phyloP scores from a whole-genome alignment of 306 rosid species.

The Cicer cuneatum region DNA sequence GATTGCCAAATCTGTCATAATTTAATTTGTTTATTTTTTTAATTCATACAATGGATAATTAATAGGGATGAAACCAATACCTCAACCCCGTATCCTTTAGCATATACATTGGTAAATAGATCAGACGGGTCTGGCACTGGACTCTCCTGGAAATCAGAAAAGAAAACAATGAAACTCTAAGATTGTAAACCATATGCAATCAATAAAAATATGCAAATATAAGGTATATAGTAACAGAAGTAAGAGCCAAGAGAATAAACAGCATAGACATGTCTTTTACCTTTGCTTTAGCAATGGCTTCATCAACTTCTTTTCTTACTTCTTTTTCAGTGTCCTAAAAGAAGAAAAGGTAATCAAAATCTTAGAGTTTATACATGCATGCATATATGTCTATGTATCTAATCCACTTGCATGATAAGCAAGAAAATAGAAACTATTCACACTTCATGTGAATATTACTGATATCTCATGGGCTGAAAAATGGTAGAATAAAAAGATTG shows the following conservation, averaged over 20 bases:
- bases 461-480: conserved; percentile 15
- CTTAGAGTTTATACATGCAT: conserved; percentile 20
- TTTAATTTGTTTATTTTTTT: not conserved
- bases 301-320: conserved; percentile 81
- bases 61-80: conserved; percentile 50
- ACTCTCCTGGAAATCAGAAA: conserved; percentile 69
- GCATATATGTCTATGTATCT: not conserved
- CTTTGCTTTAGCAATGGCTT: conserved; percentile 94
- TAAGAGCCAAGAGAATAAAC: not conserved
- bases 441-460: conserved; percentile 19
- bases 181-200: conserved; percentile 18
- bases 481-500: not conserved
- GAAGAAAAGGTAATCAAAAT: conserved; percentile 14
- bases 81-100: conserved; percentile 74
- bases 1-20: not conserved
- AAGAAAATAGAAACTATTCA: conserved; percentile 13
- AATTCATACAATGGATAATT: not conserved
- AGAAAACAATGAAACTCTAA: conserved; percentile 30
- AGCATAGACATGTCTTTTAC: conserved; percentile 51
- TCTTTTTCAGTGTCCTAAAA: conserved; percentile 85
- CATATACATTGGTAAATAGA: conserved; percentile 70
- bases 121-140: conserved; percentile 82
- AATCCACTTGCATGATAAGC: conserved; percentile 8
- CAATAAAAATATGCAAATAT: conserved; percentile 12
- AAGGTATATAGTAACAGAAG: not conserved